phyloP scores from a whole-genome alignment of 805 yeast species.

The Allodekkera sacchari region DNA sequence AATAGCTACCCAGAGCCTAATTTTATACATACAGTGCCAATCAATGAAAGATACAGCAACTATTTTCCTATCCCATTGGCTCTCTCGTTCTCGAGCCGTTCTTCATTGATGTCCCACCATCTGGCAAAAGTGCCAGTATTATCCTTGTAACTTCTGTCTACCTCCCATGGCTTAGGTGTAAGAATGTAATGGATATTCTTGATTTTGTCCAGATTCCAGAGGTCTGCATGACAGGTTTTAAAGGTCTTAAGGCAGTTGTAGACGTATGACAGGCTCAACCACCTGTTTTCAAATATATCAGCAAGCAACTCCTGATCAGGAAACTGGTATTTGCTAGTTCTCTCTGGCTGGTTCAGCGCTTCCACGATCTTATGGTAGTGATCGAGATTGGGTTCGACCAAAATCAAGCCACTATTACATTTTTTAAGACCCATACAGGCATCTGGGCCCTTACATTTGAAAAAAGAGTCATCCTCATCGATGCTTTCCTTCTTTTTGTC shows the following conservation, averaged over 20 bases:
- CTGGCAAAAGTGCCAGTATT: constrained; percentile 37
- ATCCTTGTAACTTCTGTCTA: constrained; percentile 25
- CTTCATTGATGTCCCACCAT: constrained; percentile 42
- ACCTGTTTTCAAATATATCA: constrained; percentile 41
- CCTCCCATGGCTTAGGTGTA: constrained; percentile 57
- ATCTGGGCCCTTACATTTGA: constrained; percentile 32
- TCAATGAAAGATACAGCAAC: constrained; percentile 1
- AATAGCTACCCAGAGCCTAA: not conserved
- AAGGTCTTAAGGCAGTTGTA: constrained; percentile 53
- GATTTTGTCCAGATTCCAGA: constrained; percentile 41
- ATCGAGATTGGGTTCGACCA: constrained; percentile 35
- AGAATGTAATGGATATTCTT: constrained; percentile 51
- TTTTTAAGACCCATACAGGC: constrained; percentile 33
- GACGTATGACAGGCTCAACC: constrained; percentile 45
- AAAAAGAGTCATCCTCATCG: constrained; percentile 6
- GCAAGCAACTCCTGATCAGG: constrained; percentile 52
- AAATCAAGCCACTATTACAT: constrained; percentile 53
- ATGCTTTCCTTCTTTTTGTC: constrained; percentile 10
- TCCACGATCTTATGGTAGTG: constrained; percentile 32
- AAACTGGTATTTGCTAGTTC: constrained; percentile 37
- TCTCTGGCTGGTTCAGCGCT: constrained; percentile 30
- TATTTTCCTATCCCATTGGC: not conserved
- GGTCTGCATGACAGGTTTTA: constrained; percentile 31
- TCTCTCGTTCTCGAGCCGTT: constrained; percentile 17
- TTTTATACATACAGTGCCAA: constrained; percentile 1